These are phyloP conservation scores for Platismatia glauca DNA, from an alignment of 495 filamentous ascomycete species.

Conservation along the genomic window DNA sequence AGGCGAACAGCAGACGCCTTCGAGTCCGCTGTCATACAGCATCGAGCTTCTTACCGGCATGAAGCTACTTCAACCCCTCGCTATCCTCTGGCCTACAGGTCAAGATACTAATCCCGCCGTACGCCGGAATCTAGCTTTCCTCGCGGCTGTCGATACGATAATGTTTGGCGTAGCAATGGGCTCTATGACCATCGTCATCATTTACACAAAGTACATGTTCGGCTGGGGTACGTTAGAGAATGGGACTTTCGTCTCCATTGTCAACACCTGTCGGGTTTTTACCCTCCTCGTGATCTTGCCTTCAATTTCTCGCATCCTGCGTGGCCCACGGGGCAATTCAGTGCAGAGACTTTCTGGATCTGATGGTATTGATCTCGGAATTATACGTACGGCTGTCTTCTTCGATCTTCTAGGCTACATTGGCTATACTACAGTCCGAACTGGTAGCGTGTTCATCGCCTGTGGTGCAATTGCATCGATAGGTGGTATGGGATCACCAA, in stretches of 20 bases:
- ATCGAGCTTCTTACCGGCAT: slow-evolving; percentile 32
- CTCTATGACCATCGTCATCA: slow-evolving; percentile 61
- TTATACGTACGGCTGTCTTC: slow-evolving; percentile 67
- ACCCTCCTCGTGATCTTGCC: slow-evolving; percentile 70
- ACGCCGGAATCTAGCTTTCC: slow-evolving; percentile 67
- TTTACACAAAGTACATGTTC: slow-evolving; percentile 74
- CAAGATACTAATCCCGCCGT: slow-evolving; percentile 50
- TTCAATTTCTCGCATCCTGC: slow-evolving; percentile 57
- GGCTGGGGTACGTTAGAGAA: slow-evolving; percentile 71
- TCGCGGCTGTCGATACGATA: slow-evolving; percentile 70
- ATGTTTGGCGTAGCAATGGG: slow-evolving; percentile 79
- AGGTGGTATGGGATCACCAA: slow-evolving; percentile 78
- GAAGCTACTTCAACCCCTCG: slow-evolving; percentile 66
- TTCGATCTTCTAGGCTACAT: slow-evolving; percentile 70
- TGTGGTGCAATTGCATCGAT: slow-evolving; percentile 64
- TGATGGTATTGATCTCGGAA: slow-evolving; percentile 63
- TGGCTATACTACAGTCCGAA: slow-evolving; percentile 58
- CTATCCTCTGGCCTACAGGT: slow-evolving; percentile 67
- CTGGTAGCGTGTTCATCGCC: slow-evolving; percentile 47
- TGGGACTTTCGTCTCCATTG: slow-evolving; percentile 64
- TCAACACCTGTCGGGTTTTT: slow-evolving; percentile 64
- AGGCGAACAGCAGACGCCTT: slow-evolving; percentile 12
- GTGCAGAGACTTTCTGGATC: slow-evolving; percentile 54
- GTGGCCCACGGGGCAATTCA: slow-evolving; percentile 35
- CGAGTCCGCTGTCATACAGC: slow-evolving; percentile 19